Percentiles rank a stretch among this genome's conserved stretches.
phyloP scores from a whole-genome alignment of 2,329 filamentous ascomycete genomes.

The Hymenotorrendiella dingleyae region DNA sequence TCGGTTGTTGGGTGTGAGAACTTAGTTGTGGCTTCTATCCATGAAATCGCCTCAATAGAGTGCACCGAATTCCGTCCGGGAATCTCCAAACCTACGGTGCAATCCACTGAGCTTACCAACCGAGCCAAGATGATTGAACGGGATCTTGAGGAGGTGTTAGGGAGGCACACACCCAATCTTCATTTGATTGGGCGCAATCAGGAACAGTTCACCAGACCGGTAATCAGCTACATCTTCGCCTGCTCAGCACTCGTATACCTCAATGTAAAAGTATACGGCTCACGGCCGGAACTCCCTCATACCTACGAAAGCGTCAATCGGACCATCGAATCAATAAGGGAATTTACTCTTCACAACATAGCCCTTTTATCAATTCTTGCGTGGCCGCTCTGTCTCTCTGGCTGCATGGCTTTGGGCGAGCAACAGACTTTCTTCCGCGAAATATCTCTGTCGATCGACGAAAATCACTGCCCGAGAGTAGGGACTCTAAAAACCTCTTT shows the following conservation, averaged over 20 bases:
- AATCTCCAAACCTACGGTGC: background rate
- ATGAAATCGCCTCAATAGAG: background rate
- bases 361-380: conserved; percentile 11
- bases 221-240: background rate
- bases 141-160: background rate
- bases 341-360: conserved; percentile 8
- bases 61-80: background rate
- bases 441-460: conserved; percentile 1
- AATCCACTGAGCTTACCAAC: background rate
- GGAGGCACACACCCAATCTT: background rate
- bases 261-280: background rate
- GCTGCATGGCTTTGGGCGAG: conserved; percentile 15
- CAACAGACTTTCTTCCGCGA: conserved; percentile 15
- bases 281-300: background rate
- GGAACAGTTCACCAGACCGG: background rate
- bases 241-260: background rate
- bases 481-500: conserved; percentile 12
- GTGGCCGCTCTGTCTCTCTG: conserved; percentile 18
- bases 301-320: conserved; percentile 5
- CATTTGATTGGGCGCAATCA: background rate
- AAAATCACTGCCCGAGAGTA: conserved; percentile 1
- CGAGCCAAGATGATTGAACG: background rate
- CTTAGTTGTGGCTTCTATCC: background rate
- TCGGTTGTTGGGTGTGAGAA: background rate
- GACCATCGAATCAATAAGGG: conserved; percentile 10